Evolutionary conservation across 169 alveolate genomes (phyloP), one percentile per base, ranked within the genome.

Genomic region (Cryptosporidium ubiquitum): DNA sequence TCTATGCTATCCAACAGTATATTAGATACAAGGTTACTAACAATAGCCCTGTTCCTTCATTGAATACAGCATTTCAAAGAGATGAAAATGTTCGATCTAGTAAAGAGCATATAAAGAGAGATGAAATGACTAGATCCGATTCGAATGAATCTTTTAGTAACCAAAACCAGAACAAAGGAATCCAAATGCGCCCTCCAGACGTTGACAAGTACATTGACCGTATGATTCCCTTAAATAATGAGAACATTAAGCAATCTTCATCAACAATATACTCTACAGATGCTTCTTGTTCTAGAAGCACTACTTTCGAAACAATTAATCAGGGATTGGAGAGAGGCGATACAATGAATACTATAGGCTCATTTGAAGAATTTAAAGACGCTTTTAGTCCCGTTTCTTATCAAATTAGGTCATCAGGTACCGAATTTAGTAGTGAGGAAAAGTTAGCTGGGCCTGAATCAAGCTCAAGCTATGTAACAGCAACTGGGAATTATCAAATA

Each of bases 171-270:
- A 47, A 33, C 40, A 55, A 55, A 55, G 66, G 75, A 33, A 61
- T 79, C 35, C 35, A 33, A 16, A 79, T 79, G 89, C 68, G 89
- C 16, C 89, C 89, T 31, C 89, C 89, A 4, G 89, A 79, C 40
- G 89, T 79, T 26, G 89, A 79, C 23, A 79, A 44, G 68, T 79
- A 79, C 49, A 79, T 79, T 42, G 89, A 79, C 23, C 71, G 64
- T 16, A 79, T 79, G 79, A 79, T 79, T 79, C 89, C 89, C 33
- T 44, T 79, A 26, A 58, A 68, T 12, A 60, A 42, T 39, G 79
- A 79, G 14, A 35, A 18, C 9, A 52, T 49, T 35, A 55, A 35
- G 26, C 66, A 55, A 10, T 31, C 51, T 6, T 31, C 52, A 31
- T 64, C 71, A 3, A 14, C 71, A n/a, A 64, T 64, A 1, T 79